Base-by-base conservation (phyloP, 2,329 filamentous ascomycete species). In the Fusarium nurragi region DNA sequence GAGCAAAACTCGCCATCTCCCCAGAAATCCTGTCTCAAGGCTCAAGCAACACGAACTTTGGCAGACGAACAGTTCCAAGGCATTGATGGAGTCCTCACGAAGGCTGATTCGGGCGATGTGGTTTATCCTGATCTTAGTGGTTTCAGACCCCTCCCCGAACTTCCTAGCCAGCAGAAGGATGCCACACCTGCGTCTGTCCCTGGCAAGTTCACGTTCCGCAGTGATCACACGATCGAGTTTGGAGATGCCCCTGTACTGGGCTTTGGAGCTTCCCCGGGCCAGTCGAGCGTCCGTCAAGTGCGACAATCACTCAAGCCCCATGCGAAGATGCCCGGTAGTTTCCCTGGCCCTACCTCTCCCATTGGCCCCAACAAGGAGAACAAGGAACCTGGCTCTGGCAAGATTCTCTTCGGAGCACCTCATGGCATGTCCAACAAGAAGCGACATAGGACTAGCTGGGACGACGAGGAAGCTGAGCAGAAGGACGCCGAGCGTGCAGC, bases 361-460 rank as follows among this genome's bases (percentile, higher is more conserved):
- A 71, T 73, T 13, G 77, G 79, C 52, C 77, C 77, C 12, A 81
- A 86, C 74, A 87, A 87, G 76, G 85, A 87, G 71, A 88, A 88
- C 68, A 76, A 79, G 40, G 78, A 77, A 3, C 83, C 81, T 7
- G 65, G 72, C 19, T 67, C 71, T 6, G 68, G 68, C 22, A 75
- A 76, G 40, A 32, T 80, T 73, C 71, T 82, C 47, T 70, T 75
- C n/a, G 81, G 81, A 36, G 81, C 87, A 34, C 81, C 85, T 5
- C 88, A 90, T 67, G 88, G 88, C 18, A 84, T 90, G 77, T 75
- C 80, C 9, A 89, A 86, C 77, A 90, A 90, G 80, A 90, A 89
- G 77, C 84, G 88, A 23, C 82, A 84, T 68, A 82, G 87, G n/a
- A 82, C 83, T 16, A 83, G 77, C 49, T 82, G 81, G 44, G 85